Base-by-base conservation (phyloP, 495 filamentous ascomycete genomes). In the Aspergillus taichungensis region DNA sequence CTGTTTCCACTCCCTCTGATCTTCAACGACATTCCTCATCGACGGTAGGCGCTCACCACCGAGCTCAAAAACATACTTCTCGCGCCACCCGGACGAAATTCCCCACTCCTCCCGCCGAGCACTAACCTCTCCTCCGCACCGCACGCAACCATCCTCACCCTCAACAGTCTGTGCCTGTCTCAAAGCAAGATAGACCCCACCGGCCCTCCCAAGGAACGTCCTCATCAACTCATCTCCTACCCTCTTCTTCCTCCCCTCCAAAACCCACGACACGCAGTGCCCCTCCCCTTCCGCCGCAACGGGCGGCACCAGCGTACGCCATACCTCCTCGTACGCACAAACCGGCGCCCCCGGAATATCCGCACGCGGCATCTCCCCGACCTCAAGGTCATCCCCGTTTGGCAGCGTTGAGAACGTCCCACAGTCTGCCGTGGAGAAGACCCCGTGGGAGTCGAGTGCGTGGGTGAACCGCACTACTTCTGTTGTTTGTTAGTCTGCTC, bases 371-470 rank as follows among this genome's bases (percentile, higher is more conserved):
- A 71, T 71, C 0, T 49, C 49, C 1, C 68, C 68, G 1, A 53
- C 61, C 36, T 71, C 68, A 0, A 69, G 54, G 24, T 69, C 68
- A 30, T 68, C 66, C 0, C 68, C 66, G 38, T 68, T 69, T 0
- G 68, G 59, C 5, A 71, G 47, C 0, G 57, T 37, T 13, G 56
- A 55, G 45, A 71, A 71, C 0, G 57, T 60, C 0, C 68, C 66
- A 42, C 65, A 68, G 34, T 70, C 67, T 6, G 41, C 50, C n/a
- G 52, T 61, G 10, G 62, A 59, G 35, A 69, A 68, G 4, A 56
- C 50, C 39, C 68, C 49, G 8, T 60, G 60, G 4, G 66, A 71
- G 51, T 71, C 66, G 6, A 71, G 52, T 13, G 66, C 63, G 40
- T 71, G 66, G 0, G 66, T 68, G 39, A 71, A 71, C 5, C 55